phyloP scores from a whole-genome alignment of 805 yeast species.

The Barnettozyma californica region DNA sequence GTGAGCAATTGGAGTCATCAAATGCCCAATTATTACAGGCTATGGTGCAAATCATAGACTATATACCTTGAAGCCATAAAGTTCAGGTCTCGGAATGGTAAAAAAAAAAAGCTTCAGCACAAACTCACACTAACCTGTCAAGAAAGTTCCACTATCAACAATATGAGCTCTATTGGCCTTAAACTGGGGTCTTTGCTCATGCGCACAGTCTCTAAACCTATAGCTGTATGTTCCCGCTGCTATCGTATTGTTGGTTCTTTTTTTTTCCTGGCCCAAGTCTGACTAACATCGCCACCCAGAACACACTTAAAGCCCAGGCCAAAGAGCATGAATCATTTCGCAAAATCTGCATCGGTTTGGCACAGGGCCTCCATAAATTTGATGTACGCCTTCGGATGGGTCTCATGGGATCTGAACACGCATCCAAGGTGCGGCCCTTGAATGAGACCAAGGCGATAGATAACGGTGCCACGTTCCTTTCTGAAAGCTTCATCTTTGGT shows the following conservation, averaged over 20 bases:
- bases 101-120: no score
- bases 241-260: neutral
- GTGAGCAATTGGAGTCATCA: no score
- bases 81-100: no score
- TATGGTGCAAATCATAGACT: no score
- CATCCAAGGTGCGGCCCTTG: constrained; percentile 60
- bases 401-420: constrained; percentile 31
- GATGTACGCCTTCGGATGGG: constrained; percentile 60
- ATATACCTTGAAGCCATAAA: no score
- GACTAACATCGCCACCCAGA: constrained; percentile 25
- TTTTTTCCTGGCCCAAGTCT: constrained; percentile 7
- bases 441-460: constrained; percentile 81
- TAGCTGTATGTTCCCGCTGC: constrained; percentile 40
- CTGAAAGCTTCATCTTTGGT: constrained; percentile 71
- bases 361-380: constrained; percentile 64
- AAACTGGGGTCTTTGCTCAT: constrained; percentile 68
- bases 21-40: no score
- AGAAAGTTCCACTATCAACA: neutral
- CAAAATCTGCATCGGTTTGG: constrained; percentile 57
- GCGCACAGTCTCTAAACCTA: constrained; percentile 74
- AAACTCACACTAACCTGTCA: neutral
- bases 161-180: constrained; percentile 73
- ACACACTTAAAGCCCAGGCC: constrained; percentile 65
- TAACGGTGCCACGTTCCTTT: constrained; percentile 71
- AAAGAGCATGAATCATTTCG: constrained; percentile 64